Conservation (phyloP, 1,284 basidiomycete species). For the Ustilago tritici region DNA sequence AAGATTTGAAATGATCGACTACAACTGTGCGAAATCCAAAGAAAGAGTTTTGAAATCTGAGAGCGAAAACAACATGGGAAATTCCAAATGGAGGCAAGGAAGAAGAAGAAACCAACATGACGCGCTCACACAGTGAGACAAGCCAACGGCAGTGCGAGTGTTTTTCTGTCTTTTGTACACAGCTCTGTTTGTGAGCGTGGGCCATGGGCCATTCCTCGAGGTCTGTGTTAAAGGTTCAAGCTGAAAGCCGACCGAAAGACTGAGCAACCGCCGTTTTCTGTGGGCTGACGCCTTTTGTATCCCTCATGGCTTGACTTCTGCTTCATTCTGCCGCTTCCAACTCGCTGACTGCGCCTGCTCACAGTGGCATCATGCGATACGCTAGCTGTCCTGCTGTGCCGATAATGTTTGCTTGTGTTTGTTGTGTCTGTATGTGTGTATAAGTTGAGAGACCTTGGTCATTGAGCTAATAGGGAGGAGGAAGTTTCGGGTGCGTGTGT, state of each 20-base stretch:
- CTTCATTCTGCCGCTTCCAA: not conserved
- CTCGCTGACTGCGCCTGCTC: slow-evolving; percentile 5
- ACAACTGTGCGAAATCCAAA: slow-evolving; percentile 9
- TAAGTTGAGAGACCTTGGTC: too few species aligned
- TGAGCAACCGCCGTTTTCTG: not conserved
- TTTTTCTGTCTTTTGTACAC: not conserved
- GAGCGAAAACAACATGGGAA: not conserved
- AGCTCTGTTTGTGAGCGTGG: slow-evolving; percentile 3
- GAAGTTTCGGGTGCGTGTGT: too few species aligned
- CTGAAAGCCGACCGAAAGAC: slow-evolving; percentile 27
- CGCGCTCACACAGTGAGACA: not conserved
- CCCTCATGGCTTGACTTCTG: slow-evolving; percentile 8
- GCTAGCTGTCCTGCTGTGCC: not conserved
- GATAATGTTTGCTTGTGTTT: too few species aligned
- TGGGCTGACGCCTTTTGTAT: slow-evolving; percentile 10
- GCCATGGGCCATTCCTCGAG: not conserved
- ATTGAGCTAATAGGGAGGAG: too few species aligned
- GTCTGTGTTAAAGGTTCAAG: slow-evolving; percentile 1
- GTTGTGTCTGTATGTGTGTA: not conserved
- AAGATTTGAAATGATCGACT: slow-evolving; percentile 30
- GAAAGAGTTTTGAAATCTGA: not conserved
- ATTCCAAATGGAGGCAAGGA: slow-evolving; percentile 1
- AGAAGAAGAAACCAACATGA: slow-evolving; percentile 14
- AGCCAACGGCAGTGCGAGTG: slow-evolving; percentile 4
- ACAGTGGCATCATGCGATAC: not conserved